Evolutionary conservation across 495 filamentous ascomycete species (phyloP), one percentile per base, ranked within the genome.

Genomic region (Geopyxis carbonaria): DNA sequence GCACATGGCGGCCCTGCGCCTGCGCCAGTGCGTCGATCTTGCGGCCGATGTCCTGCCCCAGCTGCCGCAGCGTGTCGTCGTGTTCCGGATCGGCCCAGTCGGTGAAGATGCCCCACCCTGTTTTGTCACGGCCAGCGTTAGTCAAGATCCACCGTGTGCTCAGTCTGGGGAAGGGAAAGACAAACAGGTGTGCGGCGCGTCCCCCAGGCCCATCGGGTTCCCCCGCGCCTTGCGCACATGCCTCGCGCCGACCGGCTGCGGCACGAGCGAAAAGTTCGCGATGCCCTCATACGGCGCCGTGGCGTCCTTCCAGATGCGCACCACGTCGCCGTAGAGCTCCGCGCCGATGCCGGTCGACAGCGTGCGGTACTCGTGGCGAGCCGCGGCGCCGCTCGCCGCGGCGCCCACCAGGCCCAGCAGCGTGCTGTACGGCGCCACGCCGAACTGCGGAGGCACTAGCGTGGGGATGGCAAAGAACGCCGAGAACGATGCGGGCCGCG

Each of bases 201-300:
- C 30, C 11, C 7, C 4, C 11, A 36, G 16, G n/a, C 38, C 38
- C 18, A 42, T 11, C 2, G 38, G 10, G 20, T 42, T 42, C n/a
- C 38, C 38, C 13, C 38, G 28, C 10, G 11, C 42, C 13, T 29
- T 15, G 2, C 37, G 38, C 4, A 50, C 47, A 10, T 43, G 22
- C 25, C 19, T 6, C 1, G 38, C 50, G 13, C 47, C 9, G 13
- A 55, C 19, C 4, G 35, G 55, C 40, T 60, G 58, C 3, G 56
- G 27, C 1, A 40, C 40, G 29, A 60, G 59, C 19, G 45, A 57
- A 29, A 46, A 43, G 23, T 47, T 48, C 1, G 51, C 56, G 3
- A 5, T 14, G n/a, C 31, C 31, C 2, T 46, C 51, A 0, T 51
- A 58, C 8, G 44, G 31, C 2, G 43, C 29, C 6, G 54, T 51